These are phyloP conservation scores for Phytophthora constricta DNA, from an alignment of 352 stramenopile genomes.

Conservation along the genomic window DNA sequence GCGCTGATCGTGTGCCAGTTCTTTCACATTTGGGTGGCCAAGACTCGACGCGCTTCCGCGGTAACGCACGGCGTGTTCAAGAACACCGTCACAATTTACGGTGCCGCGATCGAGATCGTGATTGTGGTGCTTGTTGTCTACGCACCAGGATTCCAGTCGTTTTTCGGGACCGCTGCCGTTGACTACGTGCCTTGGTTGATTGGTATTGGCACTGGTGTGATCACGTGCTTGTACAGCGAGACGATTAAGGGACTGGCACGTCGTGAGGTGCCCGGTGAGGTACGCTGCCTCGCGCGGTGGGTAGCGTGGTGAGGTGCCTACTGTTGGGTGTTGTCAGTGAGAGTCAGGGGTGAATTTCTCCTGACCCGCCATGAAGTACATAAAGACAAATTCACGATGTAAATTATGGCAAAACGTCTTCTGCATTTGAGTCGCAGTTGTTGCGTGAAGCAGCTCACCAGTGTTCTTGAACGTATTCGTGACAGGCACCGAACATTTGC, in stretches of 20 bases:
- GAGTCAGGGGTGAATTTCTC: no score
- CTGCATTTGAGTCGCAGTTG: no score
- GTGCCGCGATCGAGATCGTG: constrained; percentile 42
- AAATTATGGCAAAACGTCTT: no score
- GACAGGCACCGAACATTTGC: no score
- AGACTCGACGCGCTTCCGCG: constrained; percentile 82
- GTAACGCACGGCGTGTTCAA: constrained; percentile 75
- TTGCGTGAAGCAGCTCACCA: no score
- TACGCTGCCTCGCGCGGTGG: constrained; percentile 24
- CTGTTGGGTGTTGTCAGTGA: no score
- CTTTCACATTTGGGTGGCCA: constrained; percentile 85
- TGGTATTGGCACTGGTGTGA: constrained; percentile 32
- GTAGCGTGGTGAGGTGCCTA: constrained; percentile 23
- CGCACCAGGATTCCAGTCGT: constrained; percentile 48
- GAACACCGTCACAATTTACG: constrained; percentile 79
- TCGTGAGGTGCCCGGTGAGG: constrained; percentile 30
- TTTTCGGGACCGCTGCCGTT: constrained; percentile 42
- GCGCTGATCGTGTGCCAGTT: constrained; percentile 83
- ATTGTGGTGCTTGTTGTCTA: constrained; percentile 62
- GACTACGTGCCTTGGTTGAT: constrained; percentile 62
- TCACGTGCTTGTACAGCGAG: constrained; percentile 53
- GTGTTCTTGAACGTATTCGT: no score
- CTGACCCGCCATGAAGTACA: no score
- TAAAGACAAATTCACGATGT: no score
- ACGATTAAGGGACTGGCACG: constrained; percentile 41